A percentile compares a stretch with the other conserved stretches of the same genome.
phyloP scores from a whole-genome alignment of 1,284 basidiomycete genomes.

The Vanrija sp. region DNA sequence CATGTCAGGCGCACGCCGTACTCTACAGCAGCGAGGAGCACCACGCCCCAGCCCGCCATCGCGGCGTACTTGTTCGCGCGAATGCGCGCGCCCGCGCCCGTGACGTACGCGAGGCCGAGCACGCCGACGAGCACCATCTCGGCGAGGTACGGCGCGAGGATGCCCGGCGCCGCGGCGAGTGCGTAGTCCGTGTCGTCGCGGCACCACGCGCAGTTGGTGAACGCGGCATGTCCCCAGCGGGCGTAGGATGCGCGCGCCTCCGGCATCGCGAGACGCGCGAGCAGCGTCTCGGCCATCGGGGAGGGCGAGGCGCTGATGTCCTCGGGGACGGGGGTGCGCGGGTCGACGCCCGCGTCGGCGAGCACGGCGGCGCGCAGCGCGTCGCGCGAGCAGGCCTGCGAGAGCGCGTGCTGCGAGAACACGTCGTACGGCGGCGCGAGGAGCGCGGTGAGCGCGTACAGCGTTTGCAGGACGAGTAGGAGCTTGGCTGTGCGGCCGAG shows the following conservation, averaged over 20 bases:
- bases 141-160: slow-evolving; percentile 24
- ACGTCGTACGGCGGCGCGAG: slow-evolving; percentile 31
- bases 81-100: slow-evolving; percentile 9
- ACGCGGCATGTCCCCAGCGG: slow-evolving; percentile 32
- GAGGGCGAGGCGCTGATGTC: neutral
- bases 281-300: slow-evolving; percentile 17
- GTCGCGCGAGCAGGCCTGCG: slow-evolving; percentile 20
- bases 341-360: neutral
- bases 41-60: slow-evolving; percentile 21
- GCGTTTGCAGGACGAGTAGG: slow-evolving; percentile 14
- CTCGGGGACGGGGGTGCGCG: neutral
- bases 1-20: slow-evolving; percentile 19
- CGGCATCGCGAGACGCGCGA: slow-evolving; percentile 23
- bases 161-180: slow-evolving; percentile 21
- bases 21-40: slow-evolving; percentile 9
- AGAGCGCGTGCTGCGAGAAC: slow-evolving; percentile 23
- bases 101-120: slow-evolving; percentile 18
- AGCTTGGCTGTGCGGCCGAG: slow-evolving; percentile 8
- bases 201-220: slow-evolving; percentile 38
- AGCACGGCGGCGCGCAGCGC: slow-evolving; percentile 17
- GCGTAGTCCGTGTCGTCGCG: slow-evolving; percentile 21
- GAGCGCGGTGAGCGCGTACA: slow-evolving; percentile 15
- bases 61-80: slow-evolving; percentile 22
- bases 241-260: slow-evolving; percentile 31
- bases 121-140: slow-evolving; percentile 25